A percentile compares a stretch with the other conserved stretches of the same genome.
Evolutionary conservation across 192 early-diverging fungal species (phyloP).

Genomic region (Haplosporangium gracile): DNA sequence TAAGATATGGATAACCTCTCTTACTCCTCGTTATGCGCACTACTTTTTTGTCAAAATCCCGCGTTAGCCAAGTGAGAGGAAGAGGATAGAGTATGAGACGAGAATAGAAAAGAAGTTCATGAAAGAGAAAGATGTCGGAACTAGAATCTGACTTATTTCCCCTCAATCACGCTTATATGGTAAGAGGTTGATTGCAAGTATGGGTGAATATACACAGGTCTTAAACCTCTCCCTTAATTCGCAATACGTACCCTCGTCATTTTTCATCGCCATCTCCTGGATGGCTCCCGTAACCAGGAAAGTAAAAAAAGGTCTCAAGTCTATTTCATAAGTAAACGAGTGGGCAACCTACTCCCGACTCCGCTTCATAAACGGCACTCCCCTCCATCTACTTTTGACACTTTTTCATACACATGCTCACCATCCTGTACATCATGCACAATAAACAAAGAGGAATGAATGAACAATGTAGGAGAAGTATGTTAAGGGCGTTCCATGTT

Average conservation of each 20-base stretch:
- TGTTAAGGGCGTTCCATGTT: background rate
- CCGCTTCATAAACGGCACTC: background rate
- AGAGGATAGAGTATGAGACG: background rate
- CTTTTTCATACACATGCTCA: background rate
- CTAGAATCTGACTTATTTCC: background rate
- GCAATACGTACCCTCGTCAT: background rate
- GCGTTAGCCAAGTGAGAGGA: background rate
- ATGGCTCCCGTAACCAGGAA: conserved; percentile 4
- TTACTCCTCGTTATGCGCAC: background rate
- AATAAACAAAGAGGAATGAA: background rate
- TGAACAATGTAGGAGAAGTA: background rate
- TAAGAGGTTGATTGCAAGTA: too few species aligned
- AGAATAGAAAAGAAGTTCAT: background rate
- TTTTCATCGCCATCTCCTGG: background rate
- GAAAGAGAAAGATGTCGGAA: background rate
- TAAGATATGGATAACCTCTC: background rate
- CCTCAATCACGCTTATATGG: background rate
- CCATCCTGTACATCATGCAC: background rate
- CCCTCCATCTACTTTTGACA: background rate
- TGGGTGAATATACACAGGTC: too few species aligned
- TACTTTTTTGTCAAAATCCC: background rate
- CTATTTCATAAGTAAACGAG: background rate
- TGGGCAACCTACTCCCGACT: background rate
- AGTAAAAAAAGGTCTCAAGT: background rate
- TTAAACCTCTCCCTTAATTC: background rate